Evolutionary conservation across 352 stramenopile genomes (phyloP).

Genomic region (Globisporangium recalcitrans): DNA sequence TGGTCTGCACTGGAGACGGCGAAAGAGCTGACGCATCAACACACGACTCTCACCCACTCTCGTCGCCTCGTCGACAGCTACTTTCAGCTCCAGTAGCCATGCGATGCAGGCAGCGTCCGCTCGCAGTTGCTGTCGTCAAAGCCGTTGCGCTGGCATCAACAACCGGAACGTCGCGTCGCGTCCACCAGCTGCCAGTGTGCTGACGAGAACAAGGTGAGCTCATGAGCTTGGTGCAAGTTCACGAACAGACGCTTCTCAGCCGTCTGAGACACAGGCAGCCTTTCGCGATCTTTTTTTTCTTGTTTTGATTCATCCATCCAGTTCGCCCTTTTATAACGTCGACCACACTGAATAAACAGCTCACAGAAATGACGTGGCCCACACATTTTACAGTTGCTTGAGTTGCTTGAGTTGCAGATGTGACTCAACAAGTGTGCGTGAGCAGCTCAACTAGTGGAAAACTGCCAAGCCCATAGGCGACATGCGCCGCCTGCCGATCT

Average conservation of each 20-base stretch:
- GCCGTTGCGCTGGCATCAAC: neutral
- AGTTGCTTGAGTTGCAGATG: too few species aligned
- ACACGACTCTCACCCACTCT: neutral
- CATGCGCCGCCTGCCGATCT: slow-evolving; percentile 29
- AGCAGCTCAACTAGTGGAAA: too few species aligned
- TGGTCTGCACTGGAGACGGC: neutral
- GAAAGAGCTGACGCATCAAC: neutral
- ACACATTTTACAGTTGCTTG: too few species aligned
- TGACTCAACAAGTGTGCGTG: too few species aligned
- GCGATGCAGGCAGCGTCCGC: neutral
- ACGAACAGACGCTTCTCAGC: neutral
- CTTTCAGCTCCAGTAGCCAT: neutral
- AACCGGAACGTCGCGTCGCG: neutral
- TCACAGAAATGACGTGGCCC: neutral
- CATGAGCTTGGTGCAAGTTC: neutral
- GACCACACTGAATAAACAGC: neutral
- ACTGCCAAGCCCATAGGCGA: neutral
- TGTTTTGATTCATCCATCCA: neutral
- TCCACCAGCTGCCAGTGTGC: neutral
- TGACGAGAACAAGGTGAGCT: neutral
- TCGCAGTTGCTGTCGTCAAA: neutral
- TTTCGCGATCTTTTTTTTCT: neutral
- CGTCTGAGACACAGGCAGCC: neutral
- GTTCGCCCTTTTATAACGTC: neutral
- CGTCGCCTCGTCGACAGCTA: neutral